Evolutionary conservation across 805 yeast genomes (phyloP).

Genomic region (Hanseniaspora singularis): DNA sequence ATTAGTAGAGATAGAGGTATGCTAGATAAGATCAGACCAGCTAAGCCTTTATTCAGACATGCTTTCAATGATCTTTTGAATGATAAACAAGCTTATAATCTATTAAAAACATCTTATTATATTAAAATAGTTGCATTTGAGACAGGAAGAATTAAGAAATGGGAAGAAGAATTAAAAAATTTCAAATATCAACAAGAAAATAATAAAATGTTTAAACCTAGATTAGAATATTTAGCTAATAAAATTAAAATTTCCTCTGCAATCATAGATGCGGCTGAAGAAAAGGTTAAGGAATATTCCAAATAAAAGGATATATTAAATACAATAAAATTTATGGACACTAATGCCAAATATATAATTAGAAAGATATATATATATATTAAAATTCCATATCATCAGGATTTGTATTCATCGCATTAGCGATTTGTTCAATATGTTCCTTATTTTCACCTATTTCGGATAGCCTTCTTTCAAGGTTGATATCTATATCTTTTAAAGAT

Average conservation of each 20-base stretch:
- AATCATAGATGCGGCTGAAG: constrained; percentile 39
- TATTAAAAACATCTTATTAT: constrained; percentile 54
- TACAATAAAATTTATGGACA: background rate
- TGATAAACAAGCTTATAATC: constrained; percentile 44
- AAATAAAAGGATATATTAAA: background rate
- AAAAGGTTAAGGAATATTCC: constrained; percentile 30
- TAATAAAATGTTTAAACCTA: constrained; percentile 42
- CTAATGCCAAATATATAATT: background rate
- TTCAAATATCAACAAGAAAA: constrained; percentile 39
- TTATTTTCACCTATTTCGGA: constrained; percentile 9
- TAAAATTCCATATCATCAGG: constrained; percentile 7
- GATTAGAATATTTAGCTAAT: constrained; percentile 54
- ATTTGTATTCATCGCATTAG: constrained; percentile 3
- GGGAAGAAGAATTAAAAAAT: constrained; percentile 61
- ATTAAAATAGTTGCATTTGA: constrained; percentile 46
- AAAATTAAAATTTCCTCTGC: constrained; percentile 54
- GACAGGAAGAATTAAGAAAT: constrained; percentile 44
- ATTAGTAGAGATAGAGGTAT: constrained; percentile 70
- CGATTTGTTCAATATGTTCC: constrained; percentile 10
- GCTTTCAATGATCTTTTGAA: constrained; percentile 59
- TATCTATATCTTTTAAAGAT: constrained; percentile 6
- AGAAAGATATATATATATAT: too few species aligned
- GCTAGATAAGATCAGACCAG: constrained; percentile 52
- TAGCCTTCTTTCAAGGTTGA: constrained; percentile 13
- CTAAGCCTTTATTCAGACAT: constrained; percentile 71